Base-by-base conservation (phyloP, 495 filamentous ascomycete species). In the Terfezia claveryi region DNA sequence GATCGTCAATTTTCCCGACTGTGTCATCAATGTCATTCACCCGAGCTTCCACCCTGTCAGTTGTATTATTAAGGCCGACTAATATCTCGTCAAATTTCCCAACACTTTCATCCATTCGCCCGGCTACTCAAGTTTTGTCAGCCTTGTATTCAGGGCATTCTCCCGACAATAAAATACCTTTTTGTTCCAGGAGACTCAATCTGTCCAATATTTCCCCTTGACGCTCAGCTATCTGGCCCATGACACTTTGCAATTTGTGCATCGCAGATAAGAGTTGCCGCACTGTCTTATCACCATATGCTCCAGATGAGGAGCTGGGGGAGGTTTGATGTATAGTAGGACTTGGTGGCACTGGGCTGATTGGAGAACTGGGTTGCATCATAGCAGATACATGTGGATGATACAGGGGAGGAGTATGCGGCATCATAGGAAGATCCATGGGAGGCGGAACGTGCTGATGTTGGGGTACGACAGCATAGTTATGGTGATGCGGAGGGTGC, bases 221-320 rank as follows among this genome's bases (percentile, higher is more conserved):
- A 14, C 62, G 55, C 49, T 65, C 63, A n/a, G 63, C 63, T n/a
- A 65, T 46, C 56, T 65, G 62, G 50, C 62, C 65, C 63, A 65
- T 65, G 0, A 62, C 64, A 49, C 57, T 60, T 52, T 65, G 63
- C 62, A 65, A 62, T 44, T 65, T 65, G 36, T 57, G 60, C 50
- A 65, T 62, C 37, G 59, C 59, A 10, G 63, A 65, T 23, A 59
- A 51, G 23, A 65, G 59, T 49, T 65, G 62, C 50, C 62, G 62
- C 55, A 65, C 55, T 52, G 60, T 56, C 55, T 65, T 65, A 16
- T 46, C 41, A 46, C 41, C 27, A 46, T 46, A 9, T 7, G 4
- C 27, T 32, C 27, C 27, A 32, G 41, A 46, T 4, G 12, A 46
- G 41, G 14, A 46, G 41, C 41, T 46, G 2, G 12, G 41, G 41